phyloP scores from a whole-genome alignment of 2,329 filamentous ascomycete genomes.

The Chaetomiaceae sp. region DNA sequence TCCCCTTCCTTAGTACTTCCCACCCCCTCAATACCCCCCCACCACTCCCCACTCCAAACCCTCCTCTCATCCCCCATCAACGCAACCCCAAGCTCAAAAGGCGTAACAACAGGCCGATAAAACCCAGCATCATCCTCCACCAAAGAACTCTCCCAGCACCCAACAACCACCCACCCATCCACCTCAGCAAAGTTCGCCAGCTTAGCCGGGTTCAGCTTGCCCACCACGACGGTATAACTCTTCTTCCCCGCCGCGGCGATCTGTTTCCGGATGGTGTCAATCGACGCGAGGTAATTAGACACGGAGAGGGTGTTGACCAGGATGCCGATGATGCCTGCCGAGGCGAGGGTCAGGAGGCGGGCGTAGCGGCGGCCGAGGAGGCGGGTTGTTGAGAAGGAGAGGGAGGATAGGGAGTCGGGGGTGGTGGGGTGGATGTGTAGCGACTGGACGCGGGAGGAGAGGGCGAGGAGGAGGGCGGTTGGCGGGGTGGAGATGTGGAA shows the following conservation, averaged over 20 bases:
- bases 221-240: constrained; percentile 92
- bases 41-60: constrained; percentile 85
- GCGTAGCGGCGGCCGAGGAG: constrained; percentile 82
- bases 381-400: constrained; percentile 42
- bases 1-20: constrained; percentile 37
- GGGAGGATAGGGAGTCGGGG: constrained; percentile 35
- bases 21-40: constrained; percentile 74
- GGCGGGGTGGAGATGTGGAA: constrained; percentile 84
- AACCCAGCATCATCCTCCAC: constrained; percentile 80
- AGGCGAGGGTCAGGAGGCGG: constrained; percentile 73
- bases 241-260: constrained; percentile 86
- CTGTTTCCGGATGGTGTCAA: constrained; percentile 65
- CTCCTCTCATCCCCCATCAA: constrained; percentile 70
- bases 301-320: constrained; percentile 94
- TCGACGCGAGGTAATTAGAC: constrained; percentile 79
- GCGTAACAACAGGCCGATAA: constrained; percentile 87
- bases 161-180: constrained; percentile 94
- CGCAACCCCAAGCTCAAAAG: constrained; percentile 81
- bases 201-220: constrained; percentile 93
- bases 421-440: constrained; percentile 71
- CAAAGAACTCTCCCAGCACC: constrained; percentile 94
- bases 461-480: constrained; percentile 76
- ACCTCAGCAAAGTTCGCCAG: constrained; percentile 95
- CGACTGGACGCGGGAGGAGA: constrained; percentile 74
- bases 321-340: constrained; percentile 83